These are phyloP conservation scores for Ophiostoma montium DNA, from an alignment of 2,329 filamentous ascomycete genomes.

Conservation along the genomic window DNA sequence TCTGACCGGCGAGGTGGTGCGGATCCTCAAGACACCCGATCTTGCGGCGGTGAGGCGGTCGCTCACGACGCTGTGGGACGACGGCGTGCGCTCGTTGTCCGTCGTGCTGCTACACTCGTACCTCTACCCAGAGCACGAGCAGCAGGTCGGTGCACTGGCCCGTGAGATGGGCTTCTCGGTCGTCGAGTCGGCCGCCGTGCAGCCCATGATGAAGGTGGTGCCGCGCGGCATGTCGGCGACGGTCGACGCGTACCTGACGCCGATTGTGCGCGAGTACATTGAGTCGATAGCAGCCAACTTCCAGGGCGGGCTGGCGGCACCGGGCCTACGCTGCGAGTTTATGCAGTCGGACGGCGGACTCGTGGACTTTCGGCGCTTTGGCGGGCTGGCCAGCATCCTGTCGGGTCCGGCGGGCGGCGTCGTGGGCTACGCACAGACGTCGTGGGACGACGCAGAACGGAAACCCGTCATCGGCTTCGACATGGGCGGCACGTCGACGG, in stretches of 20 bases:
- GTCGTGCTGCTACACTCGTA: conserved; percentile 23
- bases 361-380: conserved; percentile 12
- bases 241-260: conserved; percentile 63
- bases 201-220: conserved; percentile 49
- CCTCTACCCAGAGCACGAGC: conserved; percentile 13
- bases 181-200: conserved; percentile 6
- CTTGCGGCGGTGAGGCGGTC: conserved; percentile 38
- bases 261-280: conserved; percentile 57
- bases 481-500: conserved; percentile 27
- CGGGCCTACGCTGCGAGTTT: conserved; percentile 49
- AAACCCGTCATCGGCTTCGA: conserved; percentile 62
- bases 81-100: conserved; percentile 32
- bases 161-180: conserved; percentile 7
- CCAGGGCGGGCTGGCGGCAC: conserved; percentile 42
- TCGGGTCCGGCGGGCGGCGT: conserved; percentile 59
- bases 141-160: conserved; percentile 8
- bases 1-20: conserved; percentile 38
- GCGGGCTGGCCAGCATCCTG: conserved; percentile 40
- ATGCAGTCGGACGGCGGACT: conserved; percentile 50
- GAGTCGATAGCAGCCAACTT: conserved; percentile 52
- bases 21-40: conserved; percentile 38
- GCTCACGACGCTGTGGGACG: conserved; percentile 44
- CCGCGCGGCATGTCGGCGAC: conserved; percentile 56
- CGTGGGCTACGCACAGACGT: conserved; percentile 60
- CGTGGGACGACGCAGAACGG: conserved; percentile 51